Evolutionary conservation across 2,329 filamentous ascomycete species (phyloP).

Genomic region (Trematosphaeria pertusa): DNA sequence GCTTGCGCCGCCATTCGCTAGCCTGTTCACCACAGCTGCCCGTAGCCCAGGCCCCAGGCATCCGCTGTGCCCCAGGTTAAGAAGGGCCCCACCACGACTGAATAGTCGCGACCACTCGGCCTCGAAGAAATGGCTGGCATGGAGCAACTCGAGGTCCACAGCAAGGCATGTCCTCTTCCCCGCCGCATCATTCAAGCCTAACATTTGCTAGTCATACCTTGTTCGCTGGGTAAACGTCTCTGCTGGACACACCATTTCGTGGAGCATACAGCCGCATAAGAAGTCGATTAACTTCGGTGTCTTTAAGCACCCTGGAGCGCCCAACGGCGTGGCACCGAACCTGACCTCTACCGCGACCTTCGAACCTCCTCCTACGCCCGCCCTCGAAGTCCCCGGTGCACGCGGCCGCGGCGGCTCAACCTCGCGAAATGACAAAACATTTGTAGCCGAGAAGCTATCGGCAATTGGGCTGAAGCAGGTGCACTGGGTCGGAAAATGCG

Average conservation of each 20-base stretch:
- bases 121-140: slow-evolving; percentile 79
- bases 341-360: slow-evolving; percentile 43
- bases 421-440: slow-evolving; percentile 72
- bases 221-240: slow-evolving; percentile 96
- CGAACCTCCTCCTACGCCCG: slow-evolving; percentile 46
- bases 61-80: background rate
- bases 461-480: slow-evolving; percentile 68
- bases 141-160: slow-evolving; percentile 96
- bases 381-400: slow-evolving; percentile 63
- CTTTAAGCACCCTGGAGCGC: slow-evolving; percentile 91
- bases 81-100: background rate
- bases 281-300: slow-evolving; percentile 99
- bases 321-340: slow-evolving; percentile 55
- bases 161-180: slow-evolving; percentile 71
- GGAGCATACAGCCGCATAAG: slow-evolving; percentile 97
- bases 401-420: slow-evolving; percentile 61
- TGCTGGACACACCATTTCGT: slow-evolving; percentile 90
- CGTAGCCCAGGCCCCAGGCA: slow-evolving; percentile 17
- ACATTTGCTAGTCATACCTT: slow-evolving; percentile 81
- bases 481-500: slow-evolving; percentile 90
- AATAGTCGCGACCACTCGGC: background rate
- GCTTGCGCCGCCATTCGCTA: slow-evolving; percentile 10
- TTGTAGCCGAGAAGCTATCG: slow-evolving; percentile 71
- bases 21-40: slow-evolving; percentile 7
- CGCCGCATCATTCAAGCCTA: slow-evolving; percentile 1